Evolutionary conservation across 345 rosid species (phyloP).

Genomic region (Tarenaya hassleriana): DNA sequence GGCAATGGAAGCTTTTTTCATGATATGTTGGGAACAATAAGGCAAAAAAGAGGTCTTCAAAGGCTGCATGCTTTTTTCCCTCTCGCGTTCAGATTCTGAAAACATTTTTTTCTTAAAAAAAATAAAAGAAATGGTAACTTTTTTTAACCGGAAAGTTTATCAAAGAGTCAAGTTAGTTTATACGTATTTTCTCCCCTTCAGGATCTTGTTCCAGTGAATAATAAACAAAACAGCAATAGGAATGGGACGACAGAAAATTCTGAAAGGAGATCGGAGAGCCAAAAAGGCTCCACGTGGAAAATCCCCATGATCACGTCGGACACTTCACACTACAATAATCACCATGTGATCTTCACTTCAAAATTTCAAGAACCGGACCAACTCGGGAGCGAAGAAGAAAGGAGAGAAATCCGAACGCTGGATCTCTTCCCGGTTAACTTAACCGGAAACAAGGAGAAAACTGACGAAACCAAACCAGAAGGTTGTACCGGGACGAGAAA

Average conservation of each 20-base stretch:
- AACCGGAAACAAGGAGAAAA: constrained; percentile 24
- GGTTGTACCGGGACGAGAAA: constrained; percentile 28
- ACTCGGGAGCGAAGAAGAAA: constrained; percentile 20
- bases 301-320: constrained; percentile 10
- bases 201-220: constrained; percentile 12
- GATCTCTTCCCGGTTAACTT: constrained; percentile 53
- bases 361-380: constrained; percentile 15
- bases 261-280: constrained; percentile 23
- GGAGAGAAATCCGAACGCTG: constrained; percentile 38
- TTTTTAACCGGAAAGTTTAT: constrained; percentile 18
- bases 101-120: constrained; percentile 17
- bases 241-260: constrained; percentile 29
- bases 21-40: constrained; percentile 23
- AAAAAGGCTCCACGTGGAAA: constrained; percentile 24
- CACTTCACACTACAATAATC: constrained; percentile 7
- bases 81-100: constrained; percentile 14
- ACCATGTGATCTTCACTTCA: background rate
- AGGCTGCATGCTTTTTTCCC: constrained; percentile 32
- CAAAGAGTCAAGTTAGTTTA: background rate
- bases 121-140: constrained; percentile 19
- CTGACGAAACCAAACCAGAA: constrained; percentile 19
- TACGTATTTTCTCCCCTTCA: constrained; percentile 1
- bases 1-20: constrained; percentile 17
- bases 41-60: constrained; percentile 21
- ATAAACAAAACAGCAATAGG: constrained; percentile 5